Conservation (phyloP, 768 basidiomycete species). For the Phylloporus arenicola region DNA sequence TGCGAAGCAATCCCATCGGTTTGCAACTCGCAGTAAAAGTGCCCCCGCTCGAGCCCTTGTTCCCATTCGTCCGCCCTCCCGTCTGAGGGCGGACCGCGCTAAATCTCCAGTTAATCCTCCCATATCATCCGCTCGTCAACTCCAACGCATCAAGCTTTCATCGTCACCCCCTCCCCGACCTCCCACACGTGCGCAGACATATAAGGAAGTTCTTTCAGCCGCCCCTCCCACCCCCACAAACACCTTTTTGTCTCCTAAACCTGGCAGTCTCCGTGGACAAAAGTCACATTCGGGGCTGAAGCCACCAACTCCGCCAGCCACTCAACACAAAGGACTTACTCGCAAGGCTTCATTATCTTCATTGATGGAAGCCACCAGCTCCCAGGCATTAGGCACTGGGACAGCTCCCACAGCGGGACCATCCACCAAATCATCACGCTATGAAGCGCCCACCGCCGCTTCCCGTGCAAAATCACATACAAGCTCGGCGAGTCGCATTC, state of each 20-base stretch:
- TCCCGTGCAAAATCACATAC: constrained; percentile 72
- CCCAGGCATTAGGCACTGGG: constrained; percentile 54
- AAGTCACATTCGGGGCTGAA: constrained; percentile 82
- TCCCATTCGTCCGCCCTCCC: constrained; percentile 57
- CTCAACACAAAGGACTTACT: constrained; percentile 50
- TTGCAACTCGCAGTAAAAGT: constrained; percentile 53
- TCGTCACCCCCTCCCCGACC: constrained; percentile 64
- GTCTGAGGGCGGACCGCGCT: constrained; percentile 56
- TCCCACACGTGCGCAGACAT: constrained; percentile 49
- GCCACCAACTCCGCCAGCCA: constrained; percentile 63
- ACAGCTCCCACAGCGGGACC: constrained; percentile 29
- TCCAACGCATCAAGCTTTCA: constrained; percentile 61
- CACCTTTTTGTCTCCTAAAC: constrained; percentile 62
- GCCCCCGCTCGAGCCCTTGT: constrained; percentile 48
- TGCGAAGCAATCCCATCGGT: constrained; percentile 39
- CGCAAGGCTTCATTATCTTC: constrained; percentile 80
- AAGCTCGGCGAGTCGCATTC: constrained; percentile 58
- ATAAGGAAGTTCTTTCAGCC: constrained; percentile 50
- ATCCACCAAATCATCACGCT: constrained; percentile 44
- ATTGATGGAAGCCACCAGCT: constrained; percentile 54
- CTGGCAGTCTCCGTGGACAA: constrained; percentile 73
- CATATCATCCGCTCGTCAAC: constrained; percentile 60
- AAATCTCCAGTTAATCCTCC: constrained; percentile 72
- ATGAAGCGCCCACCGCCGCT: constrained; percentile 75
- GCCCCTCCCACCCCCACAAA: constrained; percentile 45